A percentile compares a stretch with the other conserved stretches of the same genome.
Evolutionary conservation across 2,329 filamentous ascomycete genomes (phyloP).

Genomic region (Myriosclerotinia curreyana): DNA sequence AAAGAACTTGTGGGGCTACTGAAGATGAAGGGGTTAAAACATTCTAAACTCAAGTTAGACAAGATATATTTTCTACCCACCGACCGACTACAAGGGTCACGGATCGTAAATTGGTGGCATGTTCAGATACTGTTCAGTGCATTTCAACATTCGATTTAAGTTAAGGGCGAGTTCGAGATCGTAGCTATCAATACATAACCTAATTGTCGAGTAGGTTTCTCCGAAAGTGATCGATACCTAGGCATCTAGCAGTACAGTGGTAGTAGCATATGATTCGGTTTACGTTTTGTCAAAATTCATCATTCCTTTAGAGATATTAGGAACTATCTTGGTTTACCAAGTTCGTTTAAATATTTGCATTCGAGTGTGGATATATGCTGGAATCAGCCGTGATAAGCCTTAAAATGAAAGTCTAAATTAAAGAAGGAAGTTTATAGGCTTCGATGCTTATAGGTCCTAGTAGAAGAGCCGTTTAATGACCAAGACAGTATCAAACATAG

Average conservation of each 20-base stretch:
- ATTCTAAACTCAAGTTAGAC: constrained; percentile 6
- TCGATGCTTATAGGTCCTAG: too few species aligned
- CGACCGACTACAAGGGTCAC: neutral
- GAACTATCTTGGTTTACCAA: neutral
- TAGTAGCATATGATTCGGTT: neutral
- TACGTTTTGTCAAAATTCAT: neutral
- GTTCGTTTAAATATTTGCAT: neutral
- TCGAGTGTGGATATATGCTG: neutral
- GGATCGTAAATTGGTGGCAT: constrained; percentile 20
- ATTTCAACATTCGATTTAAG: constrained; percentile 12
- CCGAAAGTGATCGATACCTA: neutral
- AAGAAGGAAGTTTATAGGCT: neutral
- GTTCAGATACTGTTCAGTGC: constrained; percentile 17
- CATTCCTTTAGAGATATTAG: neutral
- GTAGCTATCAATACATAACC: neutral
- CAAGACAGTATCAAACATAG: neutral
- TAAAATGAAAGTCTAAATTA: neutral
- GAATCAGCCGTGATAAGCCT: neutral
- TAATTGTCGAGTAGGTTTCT: constrained; percentile 4
- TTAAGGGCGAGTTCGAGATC: constrained; percentile 14
- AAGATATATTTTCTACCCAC: constrained; percentile 3
- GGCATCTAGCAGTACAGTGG: neutral
- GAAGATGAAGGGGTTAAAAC: constrained; percentile 10
- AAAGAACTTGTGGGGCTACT: constrained; percentile 17
- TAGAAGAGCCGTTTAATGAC: neutral